Percentiles rank a stretch among this genome's conserved stretches.
Evolutionary conservation across 2,329 filamentous ascomycete species (phyloP).

Genomic region (Aureobasidium vineae): DNA sequence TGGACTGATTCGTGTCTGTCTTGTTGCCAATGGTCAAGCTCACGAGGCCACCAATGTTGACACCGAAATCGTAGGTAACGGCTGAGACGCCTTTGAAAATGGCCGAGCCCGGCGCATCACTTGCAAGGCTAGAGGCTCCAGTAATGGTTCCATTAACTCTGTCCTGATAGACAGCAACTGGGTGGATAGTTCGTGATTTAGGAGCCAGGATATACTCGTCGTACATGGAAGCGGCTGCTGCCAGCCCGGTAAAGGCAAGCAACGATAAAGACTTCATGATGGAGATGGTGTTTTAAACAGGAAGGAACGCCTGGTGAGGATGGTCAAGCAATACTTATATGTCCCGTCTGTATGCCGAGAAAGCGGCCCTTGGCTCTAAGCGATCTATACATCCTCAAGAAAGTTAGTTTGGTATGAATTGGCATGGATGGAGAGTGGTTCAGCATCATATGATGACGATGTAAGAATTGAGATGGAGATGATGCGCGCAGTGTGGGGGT

Average conservation of each 20-base stretch:
- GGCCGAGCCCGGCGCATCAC: conserved; percentile 35
- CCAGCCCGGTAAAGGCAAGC: background rate
- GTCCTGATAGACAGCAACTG: conserved; percentile 41
- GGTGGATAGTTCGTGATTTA: conserved; percentile 40
- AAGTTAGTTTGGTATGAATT: background rate
- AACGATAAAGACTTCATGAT: background rate
- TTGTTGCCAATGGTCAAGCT: conserved; percentile 38
- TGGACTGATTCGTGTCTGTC: conserved; percentile 41
- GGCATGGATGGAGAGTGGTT: background rate
- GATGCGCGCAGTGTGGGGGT: background rate
- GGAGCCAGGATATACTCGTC: conserved; percentile 46
- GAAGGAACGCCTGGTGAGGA: background rate
- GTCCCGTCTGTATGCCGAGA: background rate
- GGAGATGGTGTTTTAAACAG: background rate
- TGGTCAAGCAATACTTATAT: background rate
- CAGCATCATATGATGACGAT: conserved; percentile 9
- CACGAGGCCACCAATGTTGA: conserved; percentile 46
- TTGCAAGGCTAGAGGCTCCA: conserved; percentile 38
- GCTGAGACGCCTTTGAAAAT: conserved; percentile 41
- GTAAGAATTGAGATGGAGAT: background rate
- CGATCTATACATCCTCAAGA: background rate
- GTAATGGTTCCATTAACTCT: conserved; percentile 44
- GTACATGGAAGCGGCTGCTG: conserved; percentile 35
- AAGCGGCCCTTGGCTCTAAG: background rate
- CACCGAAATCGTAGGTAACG: conserved; percentile 44